phyloP scores from a whole-genome alignment of 257 asterid species.

The Petunia axillaris region DNA sequence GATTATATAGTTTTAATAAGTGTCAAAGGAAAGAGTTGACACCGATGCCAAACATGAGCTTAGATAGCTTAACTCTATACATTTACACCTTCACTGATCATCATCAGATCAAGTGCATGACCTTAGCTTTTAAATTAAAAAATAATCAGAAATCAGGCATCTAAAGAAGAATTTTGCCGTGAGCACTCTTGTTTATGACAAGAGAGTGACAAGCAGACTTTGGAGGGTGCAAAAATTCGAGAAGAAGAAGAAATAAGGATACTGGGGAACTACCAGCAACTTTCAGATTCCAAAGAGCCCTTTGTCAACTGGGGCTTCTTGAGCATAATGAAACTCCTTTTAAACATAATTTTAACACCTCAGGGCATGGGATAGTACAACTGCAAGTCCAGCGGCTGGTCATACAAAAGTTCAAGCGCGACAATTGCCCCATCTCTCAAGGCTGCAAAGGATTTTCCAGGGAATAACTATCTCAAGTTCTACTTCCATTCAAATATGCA shows the following conservation, averaged over 20 bases:
- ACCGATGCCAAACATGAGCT: constrained; percentile 7
- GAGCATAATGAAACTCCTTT: neutral
- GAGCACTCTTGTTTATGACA: neutral
- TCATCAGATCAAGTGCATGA: neutral
- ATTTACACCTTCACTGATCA: neutral
- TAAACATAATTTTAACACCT: neutral
- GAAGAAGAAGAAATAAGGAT: neutral
- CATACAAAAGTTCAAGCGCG: constrained; percentile 6
- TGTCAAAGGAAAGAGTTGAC: neutral
- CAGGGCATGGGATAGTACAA: neutral
- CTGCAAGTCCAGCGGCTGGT: neutral
- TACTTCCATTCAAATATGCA: neutral
- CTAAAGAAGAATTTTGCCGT: neutral
- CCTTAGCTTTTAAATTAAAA: neutral
- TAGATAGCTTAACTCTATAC: no score
- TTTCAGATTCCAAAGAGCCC: constrained; percentile 6
- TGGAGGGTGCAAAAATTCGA: neutral
- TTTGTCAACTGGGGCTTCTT: neutral
- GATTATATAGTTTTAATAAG: neutral
- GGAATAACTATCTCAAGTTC: constrained; percentile 5
- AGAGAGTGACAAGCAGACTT: neutral
- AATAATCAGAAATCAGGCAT: neutral
- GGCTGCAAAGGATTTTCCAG: neutral
- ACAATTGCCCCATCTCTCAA: constrained; percentile 9
- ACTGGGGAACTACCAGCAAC: constrained; percentile 6